A percentile compares a stretch with the other conserved stretches of the same genome.
Evolutionary conservation across 73 alveolate genomes (phyloP).

Genomic region (Symbiodinium natans): DNA sequence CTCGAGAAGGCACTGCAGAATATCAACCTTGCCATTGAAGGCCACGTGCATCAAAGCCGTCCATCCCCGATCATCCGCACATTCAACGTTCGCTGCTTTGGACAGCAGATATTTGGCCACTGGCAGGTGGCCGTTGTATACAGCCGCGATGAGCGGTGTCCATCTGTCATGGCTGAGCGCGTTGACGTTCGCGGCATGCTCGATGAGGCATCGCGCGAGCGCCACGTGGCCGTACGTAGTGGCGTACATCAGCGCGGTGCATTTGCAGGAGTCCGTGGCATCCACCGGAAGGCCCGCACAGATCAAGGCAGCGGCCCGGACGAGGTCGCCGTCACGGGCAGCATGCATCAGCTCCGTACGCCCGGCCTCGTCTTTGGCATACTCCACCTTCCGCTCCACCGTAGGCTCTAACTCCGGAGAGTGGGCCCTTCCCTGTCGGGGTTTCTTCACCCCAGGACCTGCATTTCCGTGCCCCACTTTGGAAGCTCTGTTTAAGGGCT

Average conservation of each 20-base stretch:
- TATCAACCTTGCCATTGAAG: slow-evolving; percentile 31
- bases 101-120: slow-evolving; percentile 32
- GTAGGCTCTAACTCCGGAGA: background rate
- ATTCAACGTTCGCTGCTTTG: background rate
- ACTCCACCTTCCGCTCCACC: background rate
- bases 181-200: slow-evolving; percentile 51
- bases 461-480: too few species aligned
- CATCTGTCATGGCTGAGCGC: slow-evolving; percentile 67
- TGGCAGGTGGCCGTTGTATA: slow-evolving; percentile 41
- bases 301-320: background rate
- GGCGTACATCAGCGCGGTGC: slow-evolving; percentile 81
- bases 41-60: slow-evolving; percentile 63
- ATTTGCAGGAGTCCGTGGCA: slow-evolving; percentile 56
- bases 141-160: slow-evolving; percentile 60
- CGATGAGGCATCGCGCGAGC: slow-evolving; percentile 1
- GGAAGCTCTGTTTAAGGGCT: background rate
- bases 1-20: slow-evolving; percentile 43
- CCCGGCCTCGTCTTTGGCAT: slow-evolving; percentile 45
- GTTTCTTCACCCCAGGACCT: background rate
- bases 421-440: background rate
- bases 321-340: slow-evolving; percentile 39
- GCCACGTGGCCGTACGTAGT: slow-evolving; percentile 51
- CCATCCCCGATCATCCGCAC: slow-evolving; percentile 61
- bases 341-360: slow-evolving; percentile 63
- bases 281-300: slow-evolving; percentile 21